Evolutionary conservation across 768 basidiomycete genomes (phyloP).

Genomic region (Hirschioporus abietinus): DNA sequence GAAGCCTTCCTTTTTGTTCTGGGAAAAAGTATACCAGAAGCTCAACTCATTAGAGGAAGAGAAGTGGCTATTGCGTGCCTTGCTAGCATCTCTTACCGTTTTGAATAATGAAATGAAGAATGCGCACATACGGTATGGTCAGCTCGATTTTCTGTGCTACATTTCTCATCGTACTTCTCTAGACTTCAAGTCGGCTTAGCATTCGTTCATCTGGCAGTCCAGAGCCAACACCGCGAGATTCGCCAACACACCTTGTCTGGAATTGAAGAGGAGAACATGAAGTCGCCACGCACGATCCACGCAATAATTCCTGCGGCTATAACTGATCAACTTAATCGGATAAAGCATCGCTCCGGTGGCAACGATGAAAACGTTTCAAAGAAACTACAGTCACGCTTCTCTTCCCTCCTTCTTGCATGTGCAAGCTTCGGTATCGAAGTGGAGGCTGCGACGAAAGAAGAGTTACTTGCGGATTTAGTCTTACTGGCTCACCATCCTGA

Average conservation of each 20-base stretch:
- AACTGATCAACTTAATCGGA: slow-evolving; percentile 38
- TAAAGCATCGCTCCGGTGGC: slow-evolving; percentile 22
- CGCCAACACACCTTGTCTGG: slow-evolving; percentile 42
- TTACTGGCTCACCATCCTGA: slow-evolving; percentile 71
- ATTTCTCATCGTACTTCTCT: slow-evolving; percentile 5
- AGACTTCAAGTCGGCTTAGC: slow-evolving; percentile 62
- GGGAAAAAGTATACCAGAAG: slow-evolving; percentile 85
- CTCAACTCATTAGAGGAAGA: slow-evolving; percentile 57
- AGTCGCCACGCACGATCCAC: slow-evolving; percentile 44
- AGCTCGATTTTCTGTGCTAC: not conserved
- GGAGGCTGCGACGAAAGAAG: slow-evolving; percentile 36
- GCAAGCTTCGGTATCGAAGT: slow-evolving; percentile 41
- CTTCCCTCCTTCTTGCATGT: slow-evolving; percentile 47
- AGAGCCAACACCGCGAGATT: slow-evolving; percentile 47
- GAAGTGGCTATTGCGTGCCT: slow-evolving; percentile 68
- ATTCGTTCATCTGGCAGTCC: slow-evolving; percentile 64
- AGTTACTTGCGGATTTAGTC: slow-evolving; percentile 47
- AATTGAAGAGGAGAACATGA: slow-evolving; percentile 33
- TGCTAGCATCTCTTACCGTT: slow-evolving; percentile 42
- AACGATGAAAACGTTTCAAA: slow-evolving; percentile 37
- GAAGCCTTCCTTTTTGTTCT: slow-evolving; percentile 83
- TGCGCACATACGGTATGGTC: slow-evolving; percentile 45
- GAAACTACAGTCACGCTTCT: slow-evolving; percentile 48
- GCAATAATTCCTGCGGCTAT: slow-evolving; percentile 59
- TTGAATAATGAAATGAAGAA: slow-evolving; percentile 52